Percentiles rank a stretch among this genome's conserved stretches.
Conservation (phyloP, 108 stramenopile species). For the Cylindrotheca fusiformis region DNA sequence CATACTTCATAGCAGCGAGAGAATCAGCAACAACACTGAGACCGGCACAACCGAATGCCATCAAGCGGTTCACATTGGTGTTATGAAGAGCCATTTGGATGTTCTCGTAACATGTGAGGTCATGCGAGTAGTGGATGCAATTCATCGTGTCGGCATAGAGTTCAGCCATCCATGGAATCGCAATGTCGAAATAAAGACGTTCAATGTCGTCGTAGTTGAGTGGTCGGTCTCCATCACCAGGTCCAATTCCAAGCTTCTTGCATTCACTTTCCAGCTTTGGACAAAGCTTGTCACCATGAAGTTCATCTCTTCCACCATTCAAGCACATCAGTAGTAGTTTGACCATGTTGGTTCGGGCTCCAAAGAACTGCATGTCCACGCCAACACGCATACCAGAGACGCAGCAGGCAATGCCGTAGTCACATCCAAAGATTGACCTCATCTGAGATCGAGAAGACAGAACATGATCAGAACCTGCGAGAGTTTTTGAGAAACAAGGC, state of each 20-base stretch:
- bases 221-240: constrained; percentile 48
- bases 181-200: constrained; percentile 51
- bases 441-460: no score
- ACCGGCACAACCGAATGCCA: constrained; percentile 70
- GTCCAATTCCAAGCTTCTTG: constrained; percentile 49
- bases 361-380: constrained; percentile 72
- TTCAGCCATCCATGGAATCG: constrained; percentile 70
- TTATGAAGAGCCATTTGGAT: constrained; percentile 70
- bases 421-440: constrained; percentile 56
- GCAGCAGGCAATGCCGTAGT: constrained; percentile 72
- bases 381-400: constrained; percentile 66
- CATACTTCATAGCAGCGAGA: constrained; percentile 58
- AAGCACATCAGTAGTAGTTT: constrained; percentile 64
- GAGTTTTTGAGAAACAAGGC: no score
- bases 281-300: constrained; percentile 51
- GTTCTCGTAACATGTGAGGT: constrained; percentile 53
- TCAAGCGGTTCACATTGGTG: constrained; percentile 59
- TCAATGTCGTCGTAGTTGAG: constrained; percentile 47
- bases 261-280: constrained; percentile 47
- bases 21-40: constrained; percentile 63
- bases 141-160: constrained; percentile 81
- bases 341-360: constrained; percentile 58
- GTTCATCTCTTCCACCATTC: constrained; percentile 65
- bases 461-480: no score
- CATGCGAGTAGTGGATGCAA: constrained; percentile 61